Base-by-base conservation (phyloP, 2,329 filamentous ascomycete genomes). In the Cercospora sp. region DNA sequence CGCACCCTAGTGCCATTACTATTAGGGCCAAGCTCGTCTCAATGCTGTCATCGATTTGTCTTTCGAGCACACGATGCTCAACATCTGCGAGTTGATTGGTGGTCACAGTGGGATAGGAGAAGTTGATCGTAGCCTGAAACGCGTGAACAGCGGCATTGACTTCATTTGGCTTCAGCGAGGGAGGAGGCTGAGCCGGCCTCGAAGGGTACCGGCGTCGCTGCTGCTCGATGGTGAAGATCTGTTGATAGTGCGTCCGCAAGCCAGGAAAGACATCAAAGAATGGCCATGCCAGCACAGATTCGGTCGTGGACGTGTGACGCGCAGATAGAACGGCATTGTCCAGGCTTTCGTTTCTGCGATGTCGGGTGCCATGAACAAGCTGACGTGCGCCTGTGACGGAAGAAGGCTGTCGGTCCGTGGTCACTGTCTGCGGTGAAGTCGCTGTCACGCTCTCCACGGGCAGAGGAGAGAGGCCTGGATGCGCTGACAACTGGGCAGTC, bases 161-260 rank as follows among this genome's bases (percentile, higher is more conserved):
- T 6, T 68, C 66, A n/a, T n/a, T 16, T 20, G 58, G 59, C n/a
- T 60, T 48, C 48, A 65, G 33, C n/a, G 55, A 51, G 12, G 67
- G 67, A 16, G 66, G 55, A 2, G 45, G 61, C 30, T 55, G 45
- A 23, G 33, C 58, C 31, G 53, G 23, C 6, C 23, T 23, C 10
- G 16, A 33, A 13, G 28, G 26, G 26, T 67, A 60, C 18, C 28
- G 45, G 26, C 64, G 59, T 16, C 67, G 51, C 42, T 69, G 64
- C 59, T 69, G 67, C 45, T 69, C 67, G 18, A 69, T 60, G 10
- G 64, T 60, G 51, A 69, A 69, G 16, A 67, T 69, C 13, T 48
- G 67, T 18, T 69, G 64, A 51, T 67, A 69, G 18, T 67, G 60
- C 23, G 31, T 55, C 9, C 67, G 60, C 8, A 69, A 36, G 28